Percentiles rank a stretch among this genome's conserved stretches.
phyloP scores from a whole-genome alignment of 148 eudicot genomes.

The Persicaria maculosa region DNA sequence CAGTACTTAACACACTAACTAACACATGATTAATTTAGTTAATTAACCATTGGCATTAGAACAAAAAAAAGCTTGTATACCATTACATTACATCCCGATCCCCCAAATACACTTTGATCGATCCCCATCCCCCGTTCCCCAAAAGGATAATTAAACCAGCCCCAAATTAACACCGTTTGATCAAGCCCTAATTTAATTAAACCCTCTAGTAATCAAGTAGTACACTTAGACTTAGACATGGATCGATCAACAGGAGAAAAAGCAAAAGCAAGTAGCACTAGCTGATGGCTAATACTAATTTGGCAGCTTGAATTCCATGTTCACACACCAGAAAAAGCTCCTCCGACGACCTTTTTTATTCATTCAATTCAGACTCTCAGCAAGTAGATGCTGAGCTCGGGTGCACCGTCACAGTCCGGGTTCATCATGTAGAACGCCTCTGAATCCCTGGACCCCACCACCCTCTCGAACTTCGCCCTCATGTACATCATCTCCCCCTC shows the following conservation, averaged over 20 bases:
- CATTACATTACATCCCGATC: conserved; percentile 36
- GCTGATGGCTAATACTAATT: neutral
- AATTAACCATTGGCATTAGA: neutral
- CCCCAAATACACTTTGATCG: conserved; percentile 15
- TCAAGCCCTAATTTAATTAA: neutral
- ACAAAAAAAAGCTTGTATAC: conserved; percentile 22
- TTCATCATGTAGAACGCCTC: conserved; percentile 83
- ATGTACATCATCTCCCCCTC: conserved; percentile 70
- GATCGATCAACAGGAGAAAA: neutral
- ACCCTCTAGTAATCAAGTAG: neutral
- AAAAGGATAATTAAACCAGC: neutral
- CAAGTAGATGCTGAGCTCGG: conserved; percentile 71
- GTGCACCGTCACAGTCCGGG: conserved; percentile 76
- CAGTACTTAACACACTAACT: no score
- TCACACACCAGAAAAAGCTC: neutral
- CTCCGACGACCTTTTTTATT: neutral
- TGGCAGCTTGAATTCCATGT: neutral
- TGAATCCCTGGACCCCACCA: conserved; percentile 73
- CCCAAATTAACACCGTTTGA: neutral
- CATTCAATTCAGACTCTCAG: conserved; percentile 37
- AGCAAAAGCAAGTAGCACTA: neutral
- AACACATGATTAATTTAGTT: neutral
- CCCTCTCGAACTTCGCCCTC: conserved; percentile 79
- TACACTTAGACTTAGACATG: neutral
- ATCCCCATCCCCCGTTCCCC: neutral